A percentile compares a stretch with the other conserved stretches of the same genome.
Evolutionary conservation across 371 early-diverging fungal species (phyloP).

Genomic region (Mortierella polycephala): DNA sequence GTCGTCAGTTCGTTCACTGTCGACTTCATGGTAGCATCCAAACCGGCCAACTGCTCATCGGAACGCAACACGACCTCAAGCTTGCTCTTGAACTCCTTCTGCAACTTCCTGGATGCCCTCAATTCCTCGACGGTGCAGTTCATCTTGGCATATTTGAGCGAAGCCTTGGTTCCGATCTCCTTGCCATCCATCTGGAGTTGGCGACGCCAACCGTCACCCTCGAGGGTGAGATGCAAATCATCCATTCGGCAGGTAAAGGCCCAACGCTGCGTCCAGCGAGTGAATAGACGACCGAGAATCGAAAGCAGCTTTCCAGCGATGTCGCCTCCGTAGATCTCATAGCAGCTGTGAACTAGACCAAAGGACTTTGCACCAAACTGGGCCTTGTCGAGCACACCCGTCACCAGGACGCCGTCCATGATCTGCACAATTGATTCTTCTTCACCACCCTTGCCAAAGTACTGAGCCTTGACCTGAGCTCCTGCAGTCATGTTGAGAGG

Average conservation of each 20-base stretch:
- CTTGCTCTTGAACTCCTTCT: constrained; percentile 71
- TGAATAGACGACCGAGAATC: constrained; percentile 94
- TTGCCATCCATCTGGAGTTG: constrained; percentile 69
- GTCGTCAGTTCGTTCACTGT: constrained; percentile 87
- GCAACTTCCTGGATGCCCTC: constrained; percentile 36
- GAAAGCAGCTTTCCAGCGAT: constrained; percentile 95
- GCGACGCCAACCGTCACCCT: constrained; percentile 84
- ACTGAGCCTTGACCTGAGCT: constrained; percentile 86
- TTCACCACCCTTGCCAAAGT: constrained; percentile 83
- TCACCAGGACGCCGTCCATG: constrained; percentile 88
- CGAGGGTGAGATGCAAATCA: constrained; percentile 91
- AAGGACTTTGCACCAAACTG: constrained; percentile 96
- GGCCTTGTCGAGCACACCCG: constrained; percentile 98
- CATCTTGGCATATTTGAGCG: constrained; percentile 79
- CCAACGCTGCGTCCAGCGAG: constrained; percentile 88
- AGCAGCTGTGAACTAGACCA: constrained; percentile 97
- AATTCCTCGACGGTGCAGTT: constrained; percentile 38
- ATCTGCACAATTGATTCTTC: constrained; percentile 90
- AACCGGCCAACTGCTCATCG: constrained; percentile 87
- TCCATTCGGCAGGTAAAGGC: constrained; percentile 99
- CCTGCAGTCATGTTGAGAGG: constrained; percentile 91
- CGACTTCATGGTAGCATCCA: constrained; percentile 93
- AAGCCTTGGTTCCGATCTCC: constrained; percentile 74
- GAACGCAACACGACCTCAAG: constrained; percentile 89
- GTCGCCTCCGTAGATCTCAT: constrained; percentile 96